phyloP scores from a whole-genome alignment of 2,329 filamentous ascomycete genomes.

The Elsinoe batatas region DNA sequence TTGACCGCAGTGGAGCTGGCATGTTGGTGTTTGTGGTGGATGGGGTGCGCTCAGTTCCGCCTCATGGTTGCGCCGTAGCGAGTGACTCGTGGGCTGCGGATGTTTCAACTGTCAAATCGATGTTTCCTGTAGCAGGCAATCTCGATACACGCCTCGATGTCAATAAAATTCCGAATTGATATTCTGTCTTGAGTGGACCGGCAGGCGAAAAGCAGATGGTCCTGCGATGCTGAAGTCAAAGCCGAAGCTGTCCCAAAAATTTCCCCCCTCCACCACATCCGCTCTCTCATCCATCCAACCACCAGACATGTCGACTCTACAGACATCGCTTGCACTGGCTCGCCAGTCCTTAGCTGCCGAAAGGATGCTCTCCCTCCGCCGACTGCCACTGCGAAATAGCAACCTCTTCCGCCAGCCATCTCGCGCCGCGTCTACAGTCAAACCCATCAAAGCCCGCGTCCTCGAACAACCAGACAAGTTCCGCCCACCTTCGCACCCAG shows the following conservation, averaged over 20 bases:
- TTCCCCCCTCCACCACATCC: constrained; percentile 1
- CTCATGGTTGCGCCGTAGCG: not conserved
- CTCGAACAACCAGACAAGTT: constrained; percentile 84
- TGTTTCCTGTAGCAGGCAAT: too few relatives aligned
- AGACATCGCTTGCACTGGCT: not conserved
- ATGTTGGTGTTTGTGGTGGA: constrained; percentile 17
- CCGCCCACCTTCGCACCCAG: constrained; percentile 81
- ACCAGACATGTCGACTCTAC: constrained; percentile 2
- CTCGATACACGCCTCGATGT: too few relatives aligned
- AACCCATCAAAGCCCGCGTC: constrained; percentile 50
- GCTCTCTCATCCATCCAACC: not conserved
- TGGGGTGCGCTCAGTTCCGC: not conserved
- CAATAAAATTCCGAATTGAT: not conserved
- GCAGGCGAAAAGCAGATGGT: not conserved
- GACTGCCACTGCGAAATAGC: not conserved
- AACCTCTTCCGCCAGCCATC: not conserved
- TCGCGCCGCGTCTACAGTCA: constrained; percentile 24
- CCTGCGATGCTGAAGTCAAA: not conserved
- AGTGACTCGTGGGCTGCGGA: not conserved
- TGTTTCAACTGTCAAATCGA: too few relatives aligned
- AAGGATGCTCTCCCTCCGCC: not conserved
- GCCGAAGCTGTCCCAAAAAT: constrained; percentile 2
- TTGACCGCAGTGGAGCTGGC: constrained; percentile 37
- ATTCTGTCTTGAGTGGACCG: not conserved
- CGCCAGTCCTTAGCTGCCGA: constrained; percentile 1